Base-by-base conservation (phyloP, 176 grass and related monocot species). In the Ananas comosus region DNA sequence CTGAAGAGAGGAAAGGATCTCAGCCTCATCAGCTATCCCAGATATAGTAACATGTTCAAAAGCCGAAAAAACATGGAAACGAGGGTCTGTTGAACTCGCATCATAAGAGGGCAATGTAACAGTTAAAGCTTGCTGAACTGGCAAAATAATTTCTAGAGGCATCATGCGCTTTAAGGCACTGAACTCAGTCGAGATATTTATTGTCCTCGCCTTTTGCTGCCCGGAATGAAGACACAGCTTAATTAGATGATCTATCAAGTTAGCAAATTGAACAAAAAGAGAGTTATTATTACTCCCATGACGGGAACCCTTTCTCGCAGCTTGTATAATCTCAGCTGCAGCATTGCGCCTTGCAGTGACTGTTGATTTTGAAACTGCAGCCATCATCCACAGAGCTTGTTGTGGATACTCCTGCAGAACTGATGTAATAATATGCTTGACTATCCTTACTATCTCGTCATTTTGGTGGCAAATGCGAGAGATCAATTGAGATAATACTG, bases 141-240 rank as follows among this genome's bases (percentile, higher is more conserved):
- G 94, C 79, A 97, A 87, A 83, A 92, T 88, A 79, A 97, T 85
- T 79, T 84, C 94, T 77, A 97, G 75, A 14, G 94, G 94, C 94
- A 92, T 97, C 94, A 97, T 92, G 78, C 94, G 84, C 76, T 97
- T 97, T 78, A 97, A 87, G 75, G 94, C 76, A 89, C 94, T 97
- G 75, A 97, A 97, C 64, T 97, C 94, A 18, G 86, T 92, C 51
- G 94, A 83, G 53, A 97, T 85, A 79, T 97, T 92, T 65, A 97
- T 83, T 66, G 84, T 77, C 52, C 70, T 92, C 0, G 86, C 85
- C 80, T 77, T 92, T 11, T 86, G 77, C 67, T 92, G 81, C 67
- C 94, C 94, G 25, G 84, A 80, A 89, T 97, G 94, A 87, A 83
- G 86, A 63, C 94, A 97, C 64, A 97, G 70, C 82, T 72, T 97